Evolutionary conservation across 331 rosid genomes (phyloP).

Genomic region (Pyrus hybrid): DNA sequence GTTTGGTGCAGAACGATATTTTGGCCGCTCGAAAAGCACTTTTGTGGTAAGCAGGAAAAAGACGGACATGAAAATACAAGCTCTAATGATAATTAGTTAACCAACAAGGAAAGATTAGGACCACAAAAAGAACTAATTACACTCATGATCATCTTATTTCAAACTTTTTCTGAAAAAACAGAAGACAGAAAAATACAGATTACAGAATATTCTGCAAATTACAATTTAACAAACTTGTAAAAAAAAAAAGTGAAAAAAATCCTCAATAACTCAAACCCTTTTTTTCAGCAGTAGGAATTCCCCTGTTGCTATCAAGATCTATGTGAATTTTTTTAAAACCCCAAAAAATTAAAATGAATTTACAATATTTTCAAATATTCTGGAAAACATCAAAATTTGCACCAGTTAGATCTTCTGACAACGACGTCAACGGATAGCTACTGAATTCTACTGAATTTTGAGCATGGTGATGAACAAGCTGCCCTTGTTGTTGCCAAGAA

Average conservation of each 20-base stretch:
- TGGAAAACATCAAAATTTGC: slow-evolving; percentile 76
- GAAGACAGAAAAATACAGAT: neutral
- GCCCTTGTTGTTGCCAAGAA: slow-evolving; percentile 52
- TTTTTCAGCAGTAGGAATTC: slow-evolving; percentile 26
- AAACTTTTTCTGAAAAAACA: slow-evolving; percentile 26
- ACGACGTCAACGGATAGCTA: slow-evolving; percentile 71
- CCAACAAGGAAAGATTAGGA: slow-evolving; percentile 29
- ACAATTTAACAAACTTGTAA: neutral
- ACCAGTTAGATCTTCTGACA: slow-evolving; percentile 67
- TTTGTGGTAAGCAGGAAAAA: slow-evolving; percentile 16
- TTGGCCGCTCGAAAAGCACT: slow-evolving; percentile 18
- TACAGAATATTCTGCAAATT: slow-evolving; percentile 3
- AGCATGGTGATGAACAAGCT: slow-evolving; percentile 33
- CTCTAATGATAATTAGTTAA: slow-evolving; percentile 18
- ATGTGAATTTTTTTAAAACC: slow-evolving; percentile 20
- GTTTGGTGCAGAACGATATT: slow-evolving; percentile 13
- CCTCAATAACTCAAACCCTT: slow-evolving; percentile 34
- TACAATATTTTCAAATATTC: slow-evolving; percentile 55
- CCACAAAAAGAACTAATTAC: slow-evolving; percentile 42
- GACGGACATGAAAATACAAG: slow-evolving; percentile 3
- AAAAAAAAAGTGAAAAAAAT: neutral
- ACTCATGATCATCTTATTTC: slow-evolving; percentile 49
- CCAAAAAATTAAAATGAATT: slow-evolving; percentile 15
- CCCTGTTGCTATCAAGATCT: slow-evolving; percentile 65
- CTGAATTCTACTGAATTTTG: slow-evolving; percentile 60